Evolutionary conservation across 2,329 filamentous ascomycete genomes (phyloP).

Genomic region (Elsinoe necatrix): DNA sequence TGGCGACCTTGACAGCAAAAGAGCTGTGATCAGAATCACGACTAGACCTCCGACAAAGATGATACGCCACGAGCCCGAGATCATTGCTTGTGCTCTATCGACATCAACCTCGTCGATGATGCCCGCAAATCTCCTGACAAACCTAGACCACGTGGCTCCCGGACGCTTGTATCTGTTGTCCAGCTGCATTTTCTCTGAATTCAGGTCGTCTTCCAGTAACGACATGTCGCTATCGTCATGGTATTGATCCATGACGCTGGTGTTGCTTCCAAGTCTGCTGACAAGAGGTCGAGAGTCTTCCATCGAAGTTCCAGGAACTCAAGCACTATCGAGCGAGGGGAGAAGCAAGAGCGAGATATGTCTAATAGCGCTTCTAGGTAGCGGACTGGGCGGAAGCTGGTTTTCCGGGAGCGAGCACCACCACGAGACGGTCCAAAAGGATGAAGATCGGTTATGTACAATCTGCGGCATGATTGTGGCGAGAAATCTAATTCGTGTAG

Average conservation of each 20-base stretch:
- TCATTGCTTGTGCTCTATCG: neutral
- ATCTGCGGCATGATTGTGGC: neutral
- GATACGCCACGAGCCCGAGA: neutral
- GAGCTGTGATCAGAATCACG: neutral
- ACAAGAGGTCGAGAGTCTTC: neutral
- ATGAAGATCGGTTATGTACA: neutral
- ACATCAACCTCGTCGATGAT: neutral
- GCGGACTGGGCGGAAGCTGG: neutral
- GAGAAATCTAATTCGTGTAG: neutral
- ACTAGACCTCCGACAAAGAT: neutral
- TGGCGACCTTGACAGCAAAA: neutral
- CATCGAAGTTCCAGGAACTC: neutral
- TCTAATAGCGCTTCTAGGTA: neutral
- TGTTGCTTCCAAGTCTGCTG: neutral
- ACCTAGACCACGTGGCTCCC: neutral
- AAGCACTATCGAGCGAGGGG: neutral
- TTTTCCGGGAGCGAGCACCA: neutral
- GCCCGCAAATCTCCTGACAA: neutral
- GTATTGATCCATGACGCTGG: neutral
- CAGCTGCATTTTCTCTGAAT: neutral
- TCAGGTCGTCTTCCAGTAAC: neutral
- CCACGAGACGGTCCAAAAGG: neutral
- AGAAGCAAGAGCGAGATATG: neutral
- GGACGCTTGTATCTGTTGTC: neutral
- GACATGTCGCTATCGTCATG: neutral